phyloP scores from a whole-genome alignment of 2,329 filamentous ascomycete species.

The Ceratocystiopsis sp. region DNA sequence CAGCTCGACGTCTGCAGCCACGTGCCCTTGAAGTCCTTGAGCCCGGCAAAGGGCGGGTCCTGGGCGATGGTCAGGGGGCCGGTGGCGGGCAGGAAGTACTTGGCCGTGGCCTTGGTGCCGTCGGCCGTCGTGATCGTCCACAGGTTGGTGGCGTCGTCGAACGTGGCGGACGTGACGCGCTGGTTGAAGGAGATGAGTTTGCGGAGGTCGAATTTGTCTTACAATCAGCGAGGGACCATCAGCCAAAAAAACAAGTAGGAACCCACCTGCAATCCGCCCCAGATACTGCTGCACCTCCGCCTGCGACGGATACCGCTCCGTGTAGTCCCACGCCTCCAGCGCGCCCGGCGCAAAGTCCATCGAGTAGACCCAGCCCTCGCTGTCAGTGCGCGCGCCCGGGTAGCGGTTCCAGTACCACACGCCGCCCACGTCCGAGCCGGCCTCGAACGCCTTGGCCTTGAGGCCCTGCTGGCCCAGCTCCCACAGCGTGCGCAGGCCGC shows the following conservation, averaged over 20 bases:
- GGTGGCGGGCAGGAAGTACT: conserved; percentile 38
- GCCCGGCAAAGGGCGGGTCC: conserved; percentile 44
- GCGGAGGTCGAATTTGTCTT: conserved; percentile 20
- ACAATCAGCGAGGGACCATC: too few relatives aligned
- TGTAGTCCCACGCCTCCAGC: conserved; percentile 28
- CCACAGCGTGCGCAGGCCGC: conserved; percentile 57
- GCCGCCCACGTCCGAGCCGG: conserved; percentile 48
- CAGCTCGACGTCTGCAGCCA: conserved; percentile 44
- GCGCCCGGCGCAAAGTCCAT: conserved; percentile 36
- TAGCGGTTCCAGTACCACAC: conserved; percentile 69
- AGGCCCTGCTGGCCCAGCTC: conserved; percentile 36
- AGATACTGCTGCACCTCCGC: conserved; percentile 4
- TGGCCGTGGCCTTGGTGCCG: conserved; percentile 22
- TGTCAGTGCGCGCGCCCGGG: conserved; percentile 55
- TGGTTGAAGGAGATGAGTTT: conserved; percentile 34
- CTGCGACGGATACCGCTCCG: conserved; percentile 14
- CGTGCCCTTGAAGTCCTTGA: conserved; percentile 39
- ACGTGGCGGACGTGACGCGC: conserved; percentile 31
- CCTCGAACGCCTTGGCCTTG: conserved; percentile 50
- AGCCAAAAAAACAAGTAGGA: too few relatives aligned
- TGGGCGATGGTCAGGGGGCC: conserved; percentile 52
- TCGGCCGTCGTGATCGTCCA: conserved; percentile 19
- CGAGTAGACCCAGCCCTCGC: conserved; percentile 48
- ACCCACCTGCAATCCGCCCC: neutral
- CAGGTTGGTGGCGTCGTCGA: conserved; percentile 35